Conservation (phyloP, 2,329 filamentous ascomycete genomes). For the Cadophora sp. region DNA sequence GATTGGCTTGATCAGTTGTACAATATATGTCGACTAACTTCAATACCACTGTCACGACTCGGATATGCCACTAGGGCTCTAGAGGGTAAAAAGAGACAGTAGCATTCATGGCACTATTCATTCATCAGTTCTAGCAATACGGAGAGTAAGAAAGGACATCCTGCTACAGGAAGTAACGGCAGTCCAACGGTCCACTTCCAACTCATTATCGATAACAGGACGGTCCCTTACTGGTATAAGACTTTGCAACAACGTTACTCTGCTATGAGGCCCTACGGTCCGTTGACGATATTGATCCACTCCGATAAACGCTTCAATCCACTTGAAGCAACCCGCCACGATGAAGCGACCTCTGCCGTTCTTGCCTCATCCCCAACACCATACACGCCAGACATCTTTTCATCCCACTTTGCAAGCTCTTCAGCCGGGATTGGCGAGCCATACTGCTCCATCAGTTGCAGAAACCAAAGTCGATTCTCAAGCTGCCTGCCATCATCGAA, state of each 20-base stretch:
- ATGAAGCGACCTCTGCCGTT: background rate
- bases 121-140: background rate
- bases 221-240: background rate
- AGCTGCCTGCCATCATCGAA: constrained; percentile 4
- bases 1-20: no score
- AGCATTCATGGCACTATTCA: no score
- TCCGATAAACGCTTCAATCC: background rate
- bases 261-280: background rate
- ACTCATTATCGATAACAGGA: background rate
- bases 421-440: background rate
- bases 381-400: background rate
- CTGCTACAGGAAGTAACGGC: background rate
- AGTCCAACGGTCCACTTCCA: no score
- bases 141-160: background rate
- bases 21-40: background rate
- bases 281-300: background rate
- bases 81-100: background rate
- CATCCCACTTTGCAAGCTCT: background rate
- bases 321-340: background rate
- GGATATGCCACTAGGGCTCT: background rate
- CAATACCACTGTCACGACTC: background rate
- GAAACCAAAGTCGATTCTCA: constrained; percentile 8
- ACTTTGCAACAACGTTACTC: background rate
- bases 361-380: background rate
- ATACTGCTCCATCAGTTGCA: background rate